phyloP scores from a whole-genome alignment of 148 eudicot species.

The Fallopia convolvulus region DNA sequence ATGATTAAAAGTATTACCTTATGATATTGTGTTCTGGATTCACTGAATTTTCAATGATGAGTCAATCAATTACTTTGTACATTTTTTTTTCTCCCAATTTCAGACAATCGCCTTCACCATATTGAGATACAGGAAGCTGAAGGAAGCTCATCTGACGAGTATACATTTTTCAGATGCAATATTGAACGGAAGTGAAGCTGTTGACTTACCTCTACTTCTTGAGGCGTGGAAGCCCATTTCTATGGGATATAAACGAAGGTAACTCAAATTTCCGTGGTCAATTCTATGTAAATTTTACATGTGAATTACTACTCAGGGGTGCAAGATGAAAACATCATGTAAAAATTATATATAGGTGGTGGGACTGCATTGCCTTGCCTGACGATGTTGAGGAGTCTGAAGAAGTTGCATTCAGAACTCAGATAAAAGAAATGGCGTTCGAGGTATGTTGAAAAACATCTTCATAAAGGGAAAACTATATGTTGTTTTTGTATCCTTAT shows the following conservation, averaged over 20 bases:
- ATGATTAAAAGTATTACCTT: not conserved
- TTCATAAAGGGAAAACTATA: not conserved
- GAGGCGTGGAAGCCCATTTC: slow-evolving; percentile 94
- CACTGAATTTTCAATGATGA: not conserved
- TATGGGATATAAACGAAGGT: slow-evolving; percentile 88
- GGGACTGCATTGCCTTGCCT: slow-evolving; percentile 95
- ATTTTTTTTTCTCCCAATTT: slow-evolving; percentile 6
- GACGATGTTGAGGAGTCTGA: slow-evolving; percentile 60
- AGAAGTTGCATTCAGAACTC: slow-evolving; percentile 65
- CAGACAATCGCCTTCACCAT: slow-evolving; percentile 70
- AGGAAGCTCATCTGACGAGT: slow-evolving; percentile 29
- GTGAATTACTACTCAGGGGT: not conserved
- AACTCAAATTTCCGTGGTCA: slow-evolving; percentile 4
- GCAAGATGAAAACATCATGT: slow-evolving; percentile 1
- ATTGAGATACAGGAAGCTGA: slow-evolving; percentile 60
- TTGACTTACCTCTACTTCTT: slow-evolving; percentile 42
- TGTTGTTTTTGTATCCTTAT: not conserved
- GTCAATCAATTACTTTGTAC: not conserved
- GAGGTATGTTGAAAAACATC: slow-evolving; percentile 33
- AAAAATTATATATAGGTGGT: slow-evolving; percentile 57
- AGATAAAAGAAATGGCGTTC: slow-evolving; percentile 73
- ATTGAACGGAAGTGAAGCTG: slow-evolving; percentile 14
- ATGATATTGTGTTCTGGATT: not conserved
- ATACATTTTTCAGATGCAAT: slow-evolving; percentile 17
- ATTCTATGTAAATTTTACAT: not conserved